Conservation (phyloP, 495 filamentous ascomycete genomes). For the Rhizodiscina lignyota region DNA sequence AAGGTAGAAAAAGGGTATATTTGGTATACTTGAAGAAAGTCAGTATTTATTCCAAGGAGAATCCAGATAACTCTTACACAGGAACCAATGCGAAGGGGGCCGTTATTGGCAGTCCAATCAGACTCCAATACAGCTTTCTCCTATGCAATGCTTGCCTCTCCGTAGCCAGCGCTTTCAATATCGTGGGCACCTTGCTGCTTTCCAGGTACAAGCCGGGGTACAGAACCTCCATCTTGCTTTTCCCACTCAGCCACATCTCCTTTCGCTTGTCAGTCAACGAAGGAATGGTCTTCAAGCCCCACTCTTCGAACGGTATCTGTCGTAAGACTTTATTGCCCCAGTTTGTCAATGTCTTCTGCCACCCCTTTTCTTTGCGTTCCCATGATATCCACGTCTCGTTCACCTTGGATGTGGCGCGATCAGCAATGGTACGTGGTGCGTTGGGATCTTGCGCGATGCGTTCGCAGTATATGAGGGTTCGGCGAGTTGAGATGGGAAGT, state of each 20-base stretch:
- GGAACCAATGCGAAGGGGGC: constrained; percentile 69
- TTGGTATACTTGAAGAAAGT: constrained; percentile 50
- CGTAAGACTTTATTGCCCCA: constrained; percentile 77
- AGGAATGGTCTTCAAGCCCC: constrained; percentile 88
- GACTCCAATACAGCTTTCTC: constrained; percentile 59
- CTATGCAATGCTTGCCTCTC: constrained; percentile 66
- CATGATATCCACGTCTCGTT: constrained; percentile 63
- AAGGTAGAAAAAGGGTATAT: constrained; percentile 96
- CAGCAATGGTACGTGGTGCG: constrained; percentile 35
- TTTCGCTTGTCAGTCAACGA: constrained; percentile 53
- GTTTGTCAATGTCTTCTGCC: constrained; percentile 70
- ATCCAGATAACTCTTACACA: constrained; percentile 58
- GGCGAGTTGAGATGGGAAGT: constrained; percentile 79
- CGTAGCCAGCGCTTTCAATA: constrained; percentile 52
- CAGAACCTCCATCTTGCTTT: constrained; percentile 36
- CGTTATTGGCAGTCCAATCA: constrained; percentile 70
- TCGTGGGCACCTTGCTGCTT: constrained; percentile 35
- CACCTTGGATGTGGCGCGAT: constrained; percentile 49
- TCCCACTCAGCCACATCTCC: constrained; percentile 43
- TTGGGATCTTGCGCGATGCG: constrained; percentile 35
- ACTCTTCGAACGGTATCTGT: constrained; percentile 91
- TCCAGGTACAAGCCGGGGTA: constrained; percentile 59
- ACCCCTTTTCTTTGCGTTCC: constrained; percentile 63
- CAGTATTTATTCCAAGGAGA: constrained; percentile 1
- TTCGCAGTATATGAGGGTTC: constrained; percentile 87